Percentiles rank a stretch among this genome's conserved stretches.
phyloP scores from a whole-genome alignment of 495 filamentous ascomycete genomes.

The Cryomyces antarcticus region DNA sequence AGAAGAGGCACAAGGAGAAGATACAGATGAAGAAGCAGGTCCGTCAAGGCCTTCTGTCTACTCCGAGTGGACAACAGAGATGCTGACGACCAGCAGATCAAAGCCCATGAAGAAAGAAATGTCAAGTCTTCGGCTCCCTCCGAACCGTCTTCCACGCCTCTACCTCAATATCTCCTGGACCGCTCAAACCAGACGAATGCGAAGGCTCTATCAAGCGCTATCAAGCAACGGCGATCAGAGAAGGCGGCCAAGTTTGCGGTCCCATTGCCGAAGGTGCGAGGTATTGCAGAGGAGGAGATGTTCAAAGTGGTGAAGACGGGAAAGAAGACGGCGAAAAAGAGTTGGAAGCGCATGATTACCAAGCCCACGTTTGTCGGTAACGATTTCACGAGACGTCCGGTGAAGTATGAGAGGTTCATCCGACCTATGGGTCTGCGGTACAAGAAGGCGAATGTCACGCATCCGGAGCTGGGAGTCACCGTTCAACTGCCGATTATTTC shows the following conservation, averaged over 20 bases:
- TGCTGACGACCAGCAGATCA: too few species aligned
- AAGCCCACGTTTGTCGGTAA: conserved; percentile 77
- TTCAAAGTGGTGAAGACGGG: conserved; percentile 97
- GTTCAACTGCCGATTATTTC: conserved; percentile 83
- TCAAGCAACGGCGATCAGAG: conserved; percentile 77
- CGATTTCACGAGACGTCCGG: conserved; percentile 79
- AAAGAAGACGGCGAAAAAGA: conserved; percentile 57
- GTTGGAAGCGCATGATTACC: conserved; percentile 93
- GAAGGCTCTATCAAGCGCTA: conserved; percentile 66
- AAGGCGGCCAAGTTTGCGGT: conserved; percentile 94
- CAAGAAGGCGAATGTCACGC: conserved; percentile 87
- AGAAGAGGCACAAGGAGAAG: conserved; percentile 90
- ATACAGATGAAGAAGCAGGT: conserved; percentile 98
- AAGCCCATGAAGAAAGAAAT: conserved; percentile 76
- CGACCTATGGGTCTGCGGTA: conserved; percentile 68
- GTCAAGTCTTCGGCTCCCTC: conserved; percentile 72
- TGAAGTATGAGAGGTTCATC: conserved; percentile 80
- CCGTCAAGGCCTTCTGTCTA: conserved; percentile 20
- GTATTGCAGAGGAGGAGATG: conserved; percentile 93
- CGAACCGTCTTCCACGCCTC: conserved; percentile 48
- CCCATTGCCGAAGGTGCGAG: conserved; percentile 81
- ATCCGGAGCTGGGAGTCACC: conserved; percentile 69
- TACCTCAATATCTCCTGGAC: conserved; percentile 82
- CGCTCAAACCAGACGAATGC: conserved; percentile 67
- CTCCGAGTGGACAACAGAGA: too few species aligned